Conservation (phyloP, 768 basidiomycete genomes). For the Coprinopsis sp. region DNA sequence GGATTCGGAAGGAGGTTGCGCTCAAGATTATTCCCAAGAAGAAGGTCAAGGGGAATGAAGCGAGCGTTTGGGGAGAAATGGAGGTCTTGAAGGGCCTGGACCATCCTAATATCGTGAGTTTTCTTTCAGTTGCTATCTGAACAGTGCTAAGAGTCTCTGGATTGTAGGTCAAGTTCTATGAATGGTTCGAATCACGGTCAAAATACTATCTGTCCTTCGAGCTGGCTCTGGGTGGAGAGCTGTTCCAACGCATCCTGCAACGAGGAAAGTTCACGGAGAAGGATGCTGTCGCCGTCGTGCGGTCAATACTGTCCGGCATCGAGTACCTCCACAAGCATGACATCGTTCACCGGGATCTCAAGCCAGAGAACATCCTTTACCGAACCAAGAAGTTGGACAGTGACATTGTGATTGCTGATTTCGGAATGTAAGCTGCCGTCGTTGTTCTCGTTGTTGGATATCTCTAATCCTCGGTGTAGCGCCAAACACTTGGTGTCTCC, state of each 20-base stretch:
- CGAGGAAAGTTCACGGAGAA: conserved; percentile 91
- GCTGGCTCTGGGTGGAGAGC: conserved; percentile 89
- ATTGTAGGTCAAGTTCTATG: conserved; percentile 85
- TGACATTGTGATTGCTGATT: conserved; percentile 94
- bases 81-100: conserved; percentile 84
- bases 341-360: conserved; percentile 95
- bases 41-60: conserved; percentile 89
- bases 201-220: conserved; percentile 97
- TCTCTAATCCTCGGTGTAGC: conserved; percentile 33
- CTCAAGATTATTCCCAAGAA: conserved; percentile 93
- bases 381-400: conserved; percentile 70
- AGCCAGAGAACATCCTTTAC: conserved; percentile 98
- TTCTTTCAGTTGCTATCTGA: background rate
- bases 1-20: conserved; percentile 67
- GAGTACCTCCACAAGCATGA: conserved; percentile 87
- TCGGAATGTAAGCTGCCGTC: conserved; percentile 73
- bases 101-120: conserved; percentile 84
- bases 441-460: background rate
- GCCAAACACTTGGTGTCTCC: conserved; percentile 77
- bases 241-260: conserved; percentile 83
- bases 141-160: background rate
- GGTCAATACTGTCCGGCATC: conserved; percentile 82
- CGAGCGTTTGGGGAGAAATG: conserved; percentile 90
- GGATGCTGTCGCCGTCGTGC: conserved; percentile 76
- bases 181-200: conserved; percentile 90